These are phyloP conservation scores for Linum usitatissimum DNA, from an alignment of 345 rosid genomes.

Conservation along the genomic window DNA sequence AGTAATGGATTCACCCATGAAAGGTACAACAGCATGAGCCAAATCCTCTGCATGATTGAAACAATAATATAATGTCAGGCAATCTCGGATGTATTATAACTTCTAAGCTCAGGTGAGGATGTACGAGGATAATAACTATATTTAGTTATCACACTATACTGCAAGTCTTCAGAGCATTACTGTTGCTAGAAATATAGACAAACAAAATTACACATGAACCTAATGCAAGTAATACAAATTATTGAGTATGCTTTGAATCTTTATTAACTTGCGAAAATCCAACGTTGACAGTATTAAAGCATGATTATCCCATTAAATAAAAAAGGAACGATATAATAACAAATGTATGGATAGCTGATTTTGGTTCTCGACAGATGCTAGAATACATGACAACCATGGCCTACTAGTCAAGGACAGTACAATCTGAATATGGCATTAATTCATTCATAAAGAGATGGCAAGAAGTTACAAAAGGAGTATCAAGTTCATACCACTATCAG, in stretches of 20 bases:
- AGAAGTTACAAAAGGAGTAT: background rate
- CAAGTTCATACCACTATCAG: slow-evolving; percentile 47
- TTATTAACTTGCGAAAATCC: background rate
- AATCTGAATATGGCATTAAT: background rate
- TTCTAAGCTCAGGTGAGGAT: background rate
- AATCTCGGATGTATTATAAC: background rate
- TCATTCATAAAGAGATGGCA: background rate
- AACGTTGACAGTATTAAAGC: background rate
- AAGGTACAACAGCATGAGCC: slow-evolving; percentile 73
- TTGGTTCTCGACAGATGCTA: background rate
- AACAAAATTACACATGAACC: no score
- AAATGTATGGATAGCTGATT: background rate
- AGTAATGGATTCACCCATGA: slow-evolving; percentile 80
- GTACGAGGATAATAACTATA: background rate
- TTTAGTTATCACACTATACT: background rate
- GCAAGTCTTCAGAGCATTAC: background rate
- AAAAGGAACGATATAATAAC: background rate
- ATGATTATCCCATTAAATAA: background rate
- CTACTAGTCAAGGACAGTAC: background rate
- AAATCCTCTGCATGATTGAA: slow-evolving; percentile 32
- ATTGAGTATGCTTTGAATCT: background rate
- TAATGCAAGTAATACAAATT: no score
- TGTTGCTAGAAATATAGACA: no score
- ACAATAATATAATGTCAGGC: background rate
- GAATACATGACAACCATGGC: background rate